phyloP scores from a whole-genome alignment of 192 early-diverging fungal genomes.

The Gamsiella multidivaricata region DNA sequence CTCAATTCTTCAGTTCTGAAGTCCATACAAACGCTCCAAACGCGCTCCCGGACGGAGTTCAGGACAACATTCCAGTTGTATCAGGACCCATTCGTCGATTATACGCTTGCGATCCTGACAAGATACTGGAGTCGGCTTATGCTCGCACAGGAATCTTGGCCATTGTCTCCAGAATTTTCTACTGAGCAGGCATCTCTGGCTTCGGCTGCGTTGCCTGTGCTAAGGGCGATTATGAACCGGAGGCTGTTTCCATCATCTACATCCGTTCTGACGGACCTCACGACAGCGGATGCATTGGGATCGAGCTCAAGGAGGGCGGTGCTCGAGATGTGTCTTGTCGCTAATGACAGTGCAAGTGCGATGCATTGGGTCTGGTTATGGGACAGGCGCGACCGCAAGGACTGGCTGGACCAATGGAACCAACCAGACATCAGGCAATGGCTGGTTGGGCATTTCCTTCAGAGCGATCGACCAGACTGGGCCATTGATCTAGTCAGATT shows the following conservation, averaged over 20 bases:
- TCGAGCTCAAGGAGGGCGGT: slow-evolving; percentile 9
- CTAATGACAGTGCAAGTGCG: slow-evolving; percentile 6
- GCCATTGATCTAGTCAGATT: slow-evolving; percentile 31
- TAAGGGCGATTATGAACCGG: slow-evolving; percentile 17
- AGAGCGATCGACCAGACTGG: slow-evolving; percentile 18
- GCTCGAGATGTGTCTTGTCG: slow-evolving; percentile 16
- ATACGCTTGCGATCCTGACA: slow-evolving; percentile 27
- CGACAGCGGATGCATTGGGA: not conserved
- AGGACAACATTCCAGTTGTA: slow-evolving; percentile 18
- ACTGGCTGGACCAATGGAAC: slow-evolving; percentile 32
- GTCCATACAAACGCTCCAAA: not conserved
- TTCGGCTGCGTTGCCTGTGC: slow-evolving; percentile 20
- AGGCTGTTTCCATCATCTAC: slow-evolving; percentile 31
- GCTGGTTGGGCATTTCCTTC: not conserved
- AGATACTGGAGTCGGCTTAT: slow-evolving; percentile 23
- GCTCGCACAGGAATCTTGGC: not conserved
- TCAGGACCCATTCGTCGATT: slow-evolving; percentile 35
- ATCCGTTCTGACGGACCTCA: slow-evolving; percentile 1
- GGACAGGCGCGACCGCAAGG: slow-evolving; percentile 19
- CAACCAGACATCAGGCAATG: slow-evolving; percentile 20
- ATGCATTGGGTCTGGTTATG: slow-evolving; percentile 41
- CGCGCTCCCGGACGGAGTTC: not conserved
- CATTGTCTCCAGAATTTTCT: not conserved
- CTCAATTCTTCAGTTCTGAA: slow-evolving; percentile 25
- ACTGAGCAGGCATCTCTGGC: slow-evolving; percentile 24